A percentile compares a stretch with the other conserved stretches of the same genome.
Evolutionary conservation across 2,329 filamentous ascomycete genomes (phyloP).

Genomic region (Fusarium foetens): DNA sequence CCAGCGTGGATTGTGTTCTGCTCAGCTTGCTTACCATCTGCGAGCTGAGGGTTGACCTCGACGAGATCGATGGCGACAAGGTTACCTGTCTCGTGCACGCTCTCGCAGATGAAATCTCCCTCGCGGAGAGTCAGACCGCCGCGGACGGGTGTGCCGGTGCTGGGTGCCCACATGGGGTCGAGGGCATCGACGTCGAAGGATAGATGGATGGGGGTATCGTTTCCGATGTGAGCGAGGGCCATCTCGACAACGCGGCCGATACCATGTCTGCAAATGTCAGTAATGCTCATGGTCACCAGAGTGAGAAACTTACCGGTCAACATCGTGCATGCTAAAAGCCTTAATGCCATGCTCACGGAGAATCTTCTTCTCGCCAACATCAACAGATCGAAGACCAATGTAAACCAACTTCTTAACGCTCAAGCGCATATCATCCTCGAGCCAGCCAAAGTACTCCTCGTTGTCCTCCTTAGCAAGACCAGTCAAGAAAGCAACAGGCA

Average conservation of each 20-base stretch:
- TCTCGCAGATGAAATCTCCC: conserved; percentile 96
- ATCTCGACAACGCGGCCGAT: conserved; percentile 98
- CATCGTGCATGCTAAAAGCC: conserved; percentile 98
- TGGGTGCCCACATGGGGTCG: conserved; percentile 95
- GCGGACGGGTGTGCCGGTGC: conserved; percentile 93
- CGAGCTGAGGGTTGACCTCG: conserved; percentile 81
- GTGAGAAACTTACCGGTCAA: conserved; percentile 74
- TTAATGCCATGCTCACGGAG: conserved; percentile 89
- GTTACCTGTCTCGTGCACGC: conserved; percentile 81
- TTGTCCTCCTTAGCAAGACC: conserved; percentile 81
- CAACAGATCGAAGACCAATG: conserved; percentile 93
- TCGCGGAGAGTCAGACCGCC: conserved; percentile 93
- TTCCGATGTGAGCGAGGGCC: conserved; percentile 95
- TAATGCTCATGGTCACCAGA: not conserved
- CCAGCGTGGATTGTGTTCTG: conserved; percentile 90
- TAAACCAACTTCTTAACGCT: conserved; percentile 91
- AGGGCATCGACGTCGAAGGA: conserved; percentile 97
- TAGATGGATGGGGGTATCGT: conserved; percentile 94
- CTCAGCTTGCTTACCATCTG: conserved; percentile 72
- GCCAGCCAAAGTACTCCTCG: conserved; percentile 89
- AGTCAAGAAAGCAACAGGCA: conserved; percentile 93
- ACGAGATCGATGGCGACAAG: conserved; percentile 84
- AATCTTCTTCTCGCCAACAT: conserved; percentile 92
- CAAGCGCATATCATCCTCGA: conserved; percentile 75
- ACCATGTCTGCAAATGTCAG: conserved; percentile 70